These are phyloP conservation scores for Pyracantha coccinea DNA, from an alignment of 331 rosid species.

Conservation along the genomic window DNA sequence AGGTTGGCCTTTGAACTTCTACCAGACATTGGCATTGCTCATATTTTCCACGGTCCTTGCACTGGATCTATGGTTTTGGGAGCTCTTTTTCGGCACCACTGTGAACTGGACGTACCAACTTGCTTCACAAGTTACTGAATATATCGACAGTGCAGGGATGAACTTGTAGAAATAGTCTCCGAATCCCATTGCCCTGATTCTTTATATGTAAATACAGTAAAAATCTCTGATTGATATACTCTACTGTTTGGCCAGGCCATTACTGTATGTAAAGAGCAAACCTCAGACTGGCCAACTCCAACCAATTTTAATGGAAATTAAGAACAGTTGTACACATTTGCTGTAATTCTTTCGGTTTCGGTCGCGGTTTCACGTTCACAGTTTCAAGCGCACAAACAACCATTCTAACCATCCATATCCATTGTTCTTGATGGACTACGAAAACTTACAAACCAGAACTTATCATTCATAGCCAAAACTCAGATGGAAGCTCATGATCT, in stretches of 20 bases:
- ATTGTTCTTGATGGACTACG: no score
- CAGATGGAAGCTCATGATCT: background rate
- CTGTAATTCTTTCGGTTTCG: no score
- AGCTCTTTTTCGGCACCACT: slow-evolving; percentile 64
- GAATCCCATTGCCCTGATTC: background rate
- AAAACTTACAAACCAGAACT: background rate
- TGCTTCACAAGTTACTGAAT: slow-evolving; percentile 33
- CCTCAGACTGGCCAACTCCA: no score
- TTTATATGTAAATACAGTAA: slow-evolving; percentile 26
- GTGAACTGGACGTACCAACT: slow-evolving; percentile 49
- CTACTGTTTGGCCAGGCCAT: no score
- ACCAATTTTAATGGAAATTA: no score
- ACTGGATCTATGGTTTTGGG: slow-evolving; percentile 93
- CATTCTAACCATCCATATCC: no score
- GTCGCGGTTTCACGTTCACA: no score
- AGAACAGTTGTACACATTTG: no score
- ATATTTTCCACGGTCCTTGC: slow-evolving; percentile 78
- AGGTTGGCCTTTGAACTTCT: slow-evolving; percentile 93
- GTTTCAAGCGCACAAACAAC: no score
- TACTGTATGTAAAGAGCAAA: no score
- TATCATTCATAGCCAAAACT: background rate
- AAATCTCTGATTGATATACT: background rate
- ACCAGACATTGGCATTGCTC: slow-evolving; percentile 83
- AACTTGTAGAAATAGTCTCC: background rate
- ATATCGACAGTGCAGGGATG: slow-evolving; percentile 35